Base-by-base conservation (phyloP, 2,329 filamentous ascomycete genomes). In the Cladophialophora bantiana region DNA sequence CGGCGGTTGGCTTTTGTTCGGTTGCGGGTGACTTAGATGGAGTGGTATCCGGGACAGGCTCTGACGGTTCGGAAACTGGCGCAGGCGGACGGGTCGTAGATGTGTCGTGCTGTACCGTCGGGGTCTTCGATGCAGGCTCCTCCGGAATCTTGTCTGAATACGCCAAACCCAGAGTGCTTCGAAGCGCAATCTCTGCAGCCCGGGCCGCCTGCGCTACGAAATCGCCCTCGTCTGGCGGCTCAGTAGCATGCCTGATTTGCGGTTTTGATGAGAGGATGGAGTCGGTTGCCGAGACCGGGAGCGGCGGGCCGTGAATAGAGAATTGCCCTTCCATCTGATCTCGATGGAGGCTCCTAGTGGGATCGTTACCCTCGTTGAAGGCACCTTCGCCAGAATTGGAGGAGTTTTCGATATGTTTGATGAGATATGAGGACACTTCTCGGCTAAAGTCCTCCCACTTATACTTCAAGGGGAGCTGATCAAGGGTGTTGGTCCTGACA, bases 391-490 rank as follows among this genome's bases (percentile, higher is more conserved):
- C 32, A 58, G 42, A 54, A 53, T 55, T 58, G 13, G 55, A n/a
- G 20, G 63, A 20, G 7, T 52, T 68, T 35, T 68, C 64, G 26
- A 68, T 68, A 38, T 66, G 85, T 73, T 88, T 86, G 60, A 81
- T 83, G 56, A 90, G 82, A 74, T 88, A 87, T 12, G 79, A 79
- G 55, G 83, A 85, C 15, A 89, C 82, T 67, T 87, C 85, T 26
- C 83, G 81, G 15, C 89, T 77, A 65, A 90, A 89, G 65, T 88
- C 85, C 59, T 85, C 84, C 88, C 88, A 90, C 35, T 83, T 82
- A 71, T 89, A 89, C 72, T 85, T 87, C 69, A 86, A 83, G 0
- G 84, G 84, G 40, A 90, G 74, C 26, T 81, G 78, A 58, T 78
- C 78, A 59, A 83, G 75, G 4, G 80, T 80, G 35, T 83, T 84